Base-by-base conservation (phyloP, 2,329 filamentous ascomycete species). In the Trichophyton equinum region DNA sequence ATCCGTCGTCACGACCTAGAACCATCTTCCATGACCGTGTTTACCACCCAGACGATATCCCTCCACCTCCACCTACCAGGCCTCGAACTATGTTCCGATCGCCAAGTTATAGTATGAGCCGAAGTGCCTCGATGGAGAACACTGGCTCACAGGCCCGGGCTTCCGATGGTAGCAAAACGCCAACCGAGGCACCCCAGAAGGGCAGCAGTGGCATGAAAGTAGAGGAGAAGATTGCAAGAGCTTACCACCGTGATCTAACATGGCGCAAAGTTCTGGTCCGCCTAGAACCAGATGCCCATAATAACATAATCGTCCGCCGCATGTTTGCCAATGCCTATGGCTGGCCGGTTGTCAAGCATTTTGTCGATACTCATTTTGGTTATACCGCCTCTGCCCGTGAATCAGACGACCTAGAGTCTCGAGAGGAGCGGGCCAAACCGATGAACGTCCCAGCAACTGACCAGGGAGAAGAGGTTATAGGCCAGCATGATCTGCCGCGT, bases 221-320 rank as follows among this genome's bases (percentile, higher is more conserved):
- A 0, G 94, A 99, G 73, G 94, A 99, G 73, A 97, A 96, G 75
- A 99, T 99, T 66, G 94, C 94, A 1, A 84, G 94, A 55, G 94
- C 91, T 13, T 99, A 99, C 75, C 94, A 99, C 72, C 85, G 85
- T 11, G 90, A 90, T 64, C 76, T 99, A 20, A 89, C 89, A 1
- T 99, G 94, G 94, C 88, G 94, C 53, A 99, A 99, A 72, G 94
- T 99, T 1, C 82, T 99, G 3, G 94, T 99, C 13, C 88, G 94
- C 60, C 80, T 99, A 1, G 92, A 99, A 71, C 94, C 94, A 0
- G 94, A 99, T 74, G 94, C 94, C 0, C 94, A 99, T 76, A 99
- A 99, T 75, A 99, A 99, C 73, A 95, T 99, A 66, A 87, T 97
- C 63, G 94, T 99, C 25, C 87, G 94, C 15, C 86, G 94, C 61